phyloP scores from a whole-genome alignment of 345 rosid genomes.

The Acer campestre region DNA sequence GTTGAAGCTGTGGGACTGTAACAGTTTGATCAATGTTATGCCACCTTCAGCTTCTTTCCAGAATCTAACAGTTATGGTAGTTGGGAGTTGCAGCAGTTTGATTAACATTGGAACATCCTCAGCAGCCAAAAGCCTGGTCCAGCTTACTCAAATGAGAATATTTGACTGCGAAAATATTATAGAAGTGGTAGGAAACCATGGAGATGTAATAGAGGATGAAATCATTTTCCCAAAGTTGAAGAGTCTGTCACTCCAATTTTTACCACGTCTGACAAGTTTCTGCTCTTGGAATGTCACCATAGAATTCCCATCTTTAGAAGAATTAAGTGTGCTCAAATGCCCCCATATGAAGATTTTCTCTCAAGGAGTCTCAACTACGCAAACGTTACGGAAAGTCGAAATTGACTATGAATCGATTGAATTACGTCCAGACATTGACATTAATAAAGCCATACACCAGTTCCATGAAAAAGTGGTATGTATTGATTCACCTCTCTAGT shows the following conservation, averaged over 20 bases:
- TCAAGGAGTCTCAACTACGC: background rate
- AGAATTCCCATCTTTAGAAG: background rate
- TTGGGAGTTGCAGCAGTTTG: background rate
- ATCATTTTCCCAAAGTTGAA: background rate
- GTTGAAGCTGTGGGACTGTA: background rate
- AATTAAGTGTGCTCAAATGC: background rate
- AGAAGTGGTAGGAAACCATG: background rate
- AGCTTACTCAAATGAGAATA: background rate
- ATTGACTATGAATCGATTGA: background rate
- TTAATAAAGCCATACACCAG: background rate
- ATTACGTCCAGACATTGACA: background rate
- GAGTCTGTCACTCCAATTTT: background rate
- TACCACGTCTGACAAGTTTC: background rate
- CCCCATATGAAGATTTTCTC: background rate
- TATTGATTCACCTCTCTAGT: background rate
- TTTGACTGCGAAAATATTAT: background rate
- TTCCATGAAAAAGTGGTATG: background rate
- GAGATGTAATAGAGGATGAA: background rate
- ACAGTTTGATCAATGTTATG: background rate
- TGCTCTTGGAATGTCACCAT: background rate
- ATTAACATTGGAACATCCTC: background rate
- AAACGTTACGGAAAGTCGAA: background rate
- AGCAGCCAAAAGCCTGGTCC: background rate
- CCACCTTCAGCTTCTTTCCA: background rate
- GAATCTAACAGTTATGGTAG: background rate